Evolutionary conservation across 73 alveolate genomes (phyloP), one percentile per base, ranked within the genome.

Genomic region (Paramecium tetraurelia): DNA sequence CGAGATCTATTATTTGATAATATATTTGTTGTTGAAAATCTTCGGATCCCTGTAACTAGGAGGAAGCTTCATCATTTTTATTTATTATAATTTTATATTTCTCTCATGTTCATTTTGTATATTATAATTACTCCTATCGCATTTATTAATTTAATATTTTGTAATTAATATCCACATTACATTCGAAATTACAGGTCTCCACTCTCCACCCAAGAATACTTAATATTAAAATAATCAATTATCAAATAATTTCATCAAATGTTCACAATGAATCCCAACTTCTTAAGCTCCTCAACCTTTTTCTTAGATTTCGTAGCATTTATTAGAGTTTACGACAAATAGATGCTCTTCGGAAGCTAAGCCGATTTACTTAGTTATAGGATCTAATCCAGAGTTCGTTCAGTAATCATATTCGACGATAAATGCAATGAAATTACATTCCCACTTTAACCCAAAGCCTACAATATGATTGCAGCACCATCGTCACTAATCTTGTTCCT

Each of bases 1-100:
- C 22, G 99, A 98, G 22, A 97, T 94, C 87, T 95, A 70, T 70
- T 96, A 53, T 59, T 86, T 92, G 57, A 92, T 36, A 22, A 85
- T 85, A 57, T 87, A 92, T 86, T 85, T 53, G 58, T 89, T 89
- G 75, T 89, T 89, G 85, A 89, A 89, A 16, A 89, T 89, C 40
- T 89, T 89, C 8, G 85, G 86, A 16, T 89, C 94, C 20, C 90
- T 80, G 22, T 80, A 80, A 35, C 90, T 80, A 12, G 90, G 76
- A 80, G 90, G 90, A 40, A 80, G 72, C 57, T 41, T 80, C 90
- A 80, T 80, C 90, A 80, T 80, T 44, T 53, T 18, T 53, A 16
- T n/a, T 48, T 53, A 18, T 53, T 53, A n/a, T 53, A 53, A 53
- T 53, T 18, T 53, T 53, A 53, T 53, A 53, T 53, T 53, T 53